Base-by-base conservation (phyloP, 768 basidiomycete genomes). In the Tricholoma matsutake region DNA sequence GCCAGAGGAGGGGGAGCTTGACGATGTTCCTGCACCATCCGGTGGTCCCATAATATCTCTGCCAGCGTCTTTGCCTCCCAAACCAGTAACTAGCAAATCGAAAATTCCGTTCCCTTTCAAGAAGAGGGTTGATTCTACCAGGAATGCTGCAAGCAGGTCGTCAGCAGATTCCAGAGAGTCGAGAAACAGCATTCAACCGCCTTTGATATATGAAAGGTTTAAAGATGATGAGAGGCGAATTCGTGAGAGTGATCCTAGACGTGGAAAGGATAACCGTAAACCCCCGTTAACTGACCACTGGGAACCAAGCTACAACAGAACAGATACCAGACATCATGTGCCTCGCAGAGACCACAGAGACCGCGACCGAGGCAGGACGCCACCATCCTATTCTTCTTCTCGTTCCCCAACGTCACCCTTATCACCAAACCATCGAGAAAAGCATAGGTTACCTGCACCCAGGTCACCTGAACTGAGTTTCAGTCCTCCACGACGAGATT, bases 1-100 rank as follows among this genome's bases (percentile, higher is more conserved):
- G 1, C 90, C 90, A 54, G 91, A 93, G 72, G 91, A 93, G 70
- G 91, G 91, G 61, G 91, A 93, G 67, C 76, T 93, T 54, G 89
- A 91, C 73, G 90, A 92, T 71, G 76, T 29, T 60, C 51, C 61
- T 60, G 37, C 66, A 59, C 57, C 67, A 14, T 57, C 69, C 58
- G 20, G 45, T 56, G 65, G 62, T 67, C 49, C 67, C 34, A 60
- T 70, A 56, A 61, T 66, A 47, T 60, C 70, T 39, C 63, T 71
- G 35, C 67, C 70, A 55, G 66, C 74, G 39, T 67, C 70, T 22
- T 65, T 73, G 53, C 76, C 78, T n/a, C 64, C 73, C 0, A 77
- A 79, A 65, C 72, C 78, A 53, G 67, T 56, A 31, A 37, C 65
- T 63, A 18, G 63, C 65, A 73, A 83, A 69, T 52, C 76, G 18